Evolutionary conservation across 371 early-diverging fungal genomes (phyloP).

Genomic region (Rhizopus microsporus): DNA sequence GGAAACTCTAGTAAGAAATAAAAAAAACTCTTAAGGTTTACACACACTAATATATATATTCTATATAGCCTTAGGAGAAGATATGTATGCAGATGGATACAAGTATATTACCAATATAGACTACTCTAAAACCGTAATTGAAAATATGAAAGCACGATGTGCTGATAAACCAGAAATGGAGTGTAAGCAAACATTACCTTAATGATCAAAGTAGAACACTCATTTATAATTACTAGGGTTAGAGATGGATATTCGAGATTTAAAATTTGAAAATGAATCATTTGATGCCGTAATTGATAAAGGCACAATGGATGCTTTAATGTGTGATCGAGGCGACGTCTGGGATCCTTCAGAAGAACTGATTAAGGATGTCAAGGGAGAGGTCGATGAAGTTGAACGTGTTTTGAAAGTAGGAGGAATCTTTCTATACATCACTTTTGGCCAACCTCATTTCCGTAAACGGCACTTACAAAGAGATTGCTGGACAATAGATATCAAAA

Average conservation of each 20-base stretch:
- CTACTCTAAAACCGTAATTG: constrained; percentile 78
- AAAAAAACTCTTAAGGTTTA: neutral
- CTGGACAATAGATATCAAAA: constrained; percentile 67
- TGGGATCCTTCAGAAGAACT: constrained; percentile 84
- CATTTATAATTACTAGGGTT: constrained; percentile 51
- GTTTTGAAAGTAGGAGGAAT: constrained; percentile 76
- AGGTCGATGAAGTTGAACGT: constrained; percentile 75
- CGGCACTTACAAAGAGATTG: constrained; percentile 69
- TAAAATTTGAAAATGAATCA: constrained; percentile 56
- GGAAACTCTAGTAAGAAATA: constrained; percentile 68
- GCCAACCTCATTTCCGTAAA: constrained; percentile 88
- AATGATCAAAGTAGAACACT: neutral
- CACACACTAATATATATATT: neutral
- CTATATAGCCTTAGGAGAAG: constrained; percentile 66
- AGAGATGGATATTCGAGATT: constrained; percentile 79
- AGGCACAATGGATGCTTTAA: constrained; percentile 82
- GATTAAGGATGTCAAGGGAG: constrained; percentile 61
- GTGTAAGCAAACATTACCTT: constrained; percentile 43
- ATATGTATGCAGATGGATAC: constrained; percentile 83
- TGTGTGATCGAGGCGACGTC: constrained; percentile 84
- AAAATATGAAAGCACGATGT: constrained; percentile 71
- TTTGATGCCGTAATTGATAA: constrained; percentile 87
- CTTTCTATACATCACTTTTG: constrained; percentile 89
- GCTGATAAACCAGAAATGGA: constrained; percentile 60
- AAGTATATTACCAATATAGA: constrained; percentile 80